A percentile compares a stretch with the other conserved stretches of the same genome.
Conservation (phyloP, 257 asterid genomes). For the Plantago elongata region DNA sequence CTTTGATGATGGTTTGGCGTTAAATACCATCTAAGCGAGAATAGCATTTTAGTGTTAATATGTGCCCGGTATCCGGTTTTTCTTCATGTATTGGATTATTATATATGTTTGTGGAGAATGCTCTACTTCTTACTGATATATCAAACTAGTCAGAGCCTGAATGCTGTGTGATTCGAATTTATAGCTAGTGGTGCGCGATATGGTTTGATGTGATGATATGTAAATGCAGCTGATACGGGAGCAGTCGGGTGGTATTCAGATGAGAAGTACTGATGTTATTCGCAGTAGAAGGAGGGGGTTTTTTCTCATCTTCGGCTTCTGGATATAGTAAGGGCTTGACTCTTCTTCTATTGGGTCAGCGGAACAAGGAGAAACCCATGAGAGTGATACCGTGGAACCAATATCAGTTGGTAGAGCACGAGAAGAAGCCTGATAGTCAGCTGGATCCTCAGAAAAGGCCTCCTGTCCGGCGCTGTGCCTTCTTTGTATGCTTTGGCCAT, state of each 20-base stretch:
- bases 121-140: not conserved
- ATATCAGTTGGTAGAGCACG: constrained; percentile 94
- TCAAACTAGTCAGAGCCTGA: not conserved
- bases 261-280: constrained; percentile 89
- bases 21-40: no score
- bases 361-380: constrained; percentile 86
- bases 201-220: constrained; percentile 20
- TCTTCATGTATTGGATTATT: no score
- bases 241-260: constrained; percentile 47
- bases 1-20: not conserved
- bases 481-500: constrained; percentile 81
- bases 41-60: no score
- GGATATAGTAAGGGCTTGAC: constrained; percentile 95
- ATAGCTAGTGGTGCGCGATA: no score
- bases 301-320: constrained; percentile 96
- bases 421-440: constrained; percentile 68
- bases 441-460: constrained; percentile 84
- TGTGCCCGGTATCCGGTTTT: no score
- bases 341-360: constrained; percentile 86
- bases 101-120: not conserved
- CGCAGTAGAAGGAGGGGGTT: constrained; percentile 99
- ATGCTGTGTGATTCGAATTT: constrained; percentile 3
- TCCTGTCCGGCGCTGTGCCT: constrained; percentile 73
- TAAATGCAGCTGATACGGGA: constrained; percentile 23
- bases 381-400: constrained; percentile 98